Conservation (phyloP, 805 yeast genomes). For the Spathaspora gorwiae region DNA sequence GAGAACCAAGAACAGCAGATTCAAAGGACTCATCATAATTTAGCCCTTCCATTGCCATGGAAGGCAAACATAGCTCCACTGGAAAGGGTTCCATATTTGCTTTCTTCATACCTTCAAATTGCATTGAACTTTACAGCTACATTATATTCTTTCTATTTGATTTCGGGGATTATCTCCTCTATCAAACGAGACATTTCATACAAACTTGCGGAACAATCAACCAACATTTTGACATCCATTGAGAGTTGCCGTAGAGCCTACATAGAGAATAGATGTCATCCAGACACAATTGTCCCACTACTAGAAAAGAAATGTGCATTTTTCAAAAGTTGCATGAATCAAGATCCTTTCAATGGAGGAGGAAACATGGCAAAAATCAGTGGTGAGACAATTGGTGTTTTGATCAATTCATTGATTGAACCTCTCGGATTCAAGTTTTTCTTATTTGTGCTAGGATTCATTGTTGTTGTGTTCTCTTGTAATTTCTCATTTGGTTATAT, state of each 20-base stretch:
- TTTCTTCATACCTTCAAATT: constrained; percentile 61
- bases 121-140: constrained; percentile 46
- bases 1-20: not conserved
- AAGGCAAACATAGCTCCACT: constrained; percentile 46
- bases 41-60: constrained; percentile 57
- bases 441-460: constrained; percentile 35
- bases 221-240: constrained; percentile 46
- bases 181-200: constrained; percentile 51
- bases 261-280: constrained; percentile 50
- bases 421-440: constrained; percentile 64
- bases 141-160: constrained; percentile 39
- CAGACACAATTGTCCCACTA: constrained; percentile 54
- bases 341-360: constrained; percentile 44
- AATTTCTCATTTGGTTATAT: constrained; percentile 67
- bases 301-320: constrained; percentile 50
- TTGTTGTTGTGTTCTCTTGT: constrained; percentile 50
- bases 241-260: constrained; percentile 51
- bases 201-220: constrained; percentile 45
- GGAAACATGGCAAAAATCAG: constrained; percentile 52
- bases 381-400: constrained; percentile 59
- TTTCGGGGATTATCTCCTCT: constrained; percentile 41
- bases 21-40: not conserved
- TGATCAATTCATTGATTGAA: constrained; percentile 60
- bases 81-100: constrained; percentile 49
- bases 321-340: constrained; percentile 67